Conservation (phyloP, 192 early-diverging fungal species). For the Umbelopsis ramanniana region DNA sequence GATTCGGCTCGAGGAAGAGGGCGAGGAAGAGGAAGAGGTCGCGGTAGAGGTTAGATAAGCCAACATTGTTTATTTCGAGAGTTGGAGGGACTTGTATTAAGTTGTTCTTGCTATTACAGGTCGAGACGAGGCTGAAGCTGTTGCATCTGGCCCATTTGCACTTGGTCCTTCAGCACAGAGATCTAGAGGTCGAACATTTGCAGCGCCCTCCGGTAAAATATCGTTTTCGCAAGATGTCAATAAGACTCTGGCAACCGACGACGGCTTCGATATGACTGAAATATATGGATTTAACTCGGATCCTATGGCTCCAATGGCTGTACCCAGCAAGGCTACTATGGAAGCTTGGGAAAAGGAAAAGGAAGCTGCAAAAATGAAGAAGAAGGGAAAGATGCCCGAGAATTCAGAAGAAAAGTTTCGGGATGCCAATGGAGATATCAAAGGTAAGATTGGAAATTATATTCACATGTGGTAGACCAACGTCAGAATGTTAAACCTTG, state of each 20-base stretch:
- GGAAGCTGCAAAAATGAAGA: not conserved
- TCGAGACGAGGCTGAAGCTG: conserved; percentile 28
- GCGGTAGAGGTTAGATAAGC: conserved; percentile 45
- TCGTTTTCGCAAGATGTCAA: not conserved
- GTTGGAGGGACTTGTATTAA: not conserved
- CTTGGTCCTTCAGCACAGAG: conserved; percentile 47
- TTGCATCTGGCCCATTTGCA: conserved; percentile 58
- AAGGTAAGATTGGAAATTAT: not conserved
- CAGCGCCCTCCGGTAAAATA: not conserved
- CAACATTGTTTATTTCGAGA: conserved; percentile 18
- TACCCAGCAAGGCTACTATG: not conserved
- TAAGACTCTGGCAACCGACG: not conserved
- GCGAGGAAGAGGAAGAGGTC: conserved; percentile 49
- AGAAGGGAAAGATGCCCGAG: conserved; percentile 1
- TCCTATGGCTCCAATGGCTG: conserved; percentile 17
- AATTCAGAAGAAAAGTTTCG: not conserved
- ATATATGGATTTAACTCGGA: conserved; percentile 2
- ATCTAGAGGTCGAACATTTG: conserved; percentile 6
- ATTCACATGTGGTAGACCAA: not conserved
- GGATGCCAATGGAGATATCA: conserved; percentile 9
- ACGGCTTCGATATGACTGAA: not conserved
- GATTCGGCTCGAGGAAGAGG: conserved; percentile 33
- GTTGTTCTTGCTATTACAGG: not conserved
- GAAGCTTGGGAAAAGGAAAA: conserved; percentile 17
- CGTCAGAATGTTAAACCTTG: not conserved